Percentiles rank a stretch among this genome's conserved stretches.
These are phyloP conservation scores for Flaveria ramosissima DNA, from an alignment of 129 eudicot genomes.

Conservation along the genomic window DNA sequence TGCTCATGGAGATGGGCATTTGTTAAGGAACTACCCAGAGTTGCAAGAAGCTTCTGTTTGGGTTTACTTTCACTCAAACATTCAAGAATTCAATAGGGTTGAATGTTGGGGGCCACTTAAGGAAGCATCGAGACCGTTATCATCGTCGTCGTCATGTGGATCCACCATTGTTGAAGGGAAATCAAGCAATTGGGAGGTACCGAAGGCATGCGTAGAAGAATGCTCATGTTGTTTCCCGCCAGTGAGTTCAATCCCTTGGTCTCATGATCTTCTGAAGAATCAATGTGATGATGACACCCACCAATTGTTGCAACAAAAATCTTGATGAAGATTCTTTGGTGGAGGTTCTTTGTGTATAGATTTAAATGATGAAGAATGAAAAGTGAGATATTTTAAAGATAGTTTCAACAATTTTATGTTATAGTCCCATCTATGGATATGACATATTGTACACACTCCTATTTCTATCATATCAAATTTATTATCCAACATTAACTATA, in stretches of 20 bases:
- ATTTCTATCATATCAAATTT: too few relatives aligned
- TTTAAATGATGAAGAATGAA: not conserved
- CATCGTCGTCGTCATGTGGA: not conserved
- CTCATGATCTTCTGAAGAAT: slow-evolving; percentile 23
- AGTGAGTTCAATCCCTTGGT: slow-evolving; percentile 65
- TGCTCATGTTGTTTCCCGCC: slow-evolving; percentile 86
- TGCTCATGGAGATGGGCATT: slow-evolving; percentile 76
- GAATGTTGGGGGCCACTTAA: slow-evolving; percentile 94
- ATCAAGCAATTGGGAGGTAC: slow-evolving; percentile 43
- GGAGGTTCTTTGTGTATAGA: not conserved
- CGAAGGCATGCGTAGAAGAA: slow-evolving; percentile 56
- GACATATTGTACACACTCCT: too few relatives aligned
- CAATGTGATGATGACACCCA: slow-evolving; percentile 2
- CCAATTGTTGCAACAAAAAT: too few relatives aligned
- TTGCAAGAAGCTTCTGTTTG: slow-evolving; percentile 70
- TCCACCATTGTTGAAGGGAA: slow-evolving; percentile 11
- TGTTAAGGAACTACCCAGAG: slow-evolving; percentile 73
- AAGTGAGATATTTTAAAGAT: too few relatives aligned
- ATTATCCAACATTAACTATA: too few relatives aligned
- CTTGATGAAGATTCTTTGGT: too few relatives aligned
- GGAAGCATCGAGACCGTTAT: slow-evolving; percentile 37
- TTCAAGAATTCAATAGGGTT: slow-evolving; percentile 71
- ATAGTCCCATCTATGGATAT: too few relatives aligned
- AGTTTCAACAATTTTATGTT: too few relatives aligned
- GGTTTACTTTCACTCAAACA: slow-evolving; percentile 89